These are phyloP conservation scores for Paracorniculantispora psalliotae DNA, from an alignment of 2,329 filamentous ascomycete genomes.

Conservation along the genomic window DNA sequence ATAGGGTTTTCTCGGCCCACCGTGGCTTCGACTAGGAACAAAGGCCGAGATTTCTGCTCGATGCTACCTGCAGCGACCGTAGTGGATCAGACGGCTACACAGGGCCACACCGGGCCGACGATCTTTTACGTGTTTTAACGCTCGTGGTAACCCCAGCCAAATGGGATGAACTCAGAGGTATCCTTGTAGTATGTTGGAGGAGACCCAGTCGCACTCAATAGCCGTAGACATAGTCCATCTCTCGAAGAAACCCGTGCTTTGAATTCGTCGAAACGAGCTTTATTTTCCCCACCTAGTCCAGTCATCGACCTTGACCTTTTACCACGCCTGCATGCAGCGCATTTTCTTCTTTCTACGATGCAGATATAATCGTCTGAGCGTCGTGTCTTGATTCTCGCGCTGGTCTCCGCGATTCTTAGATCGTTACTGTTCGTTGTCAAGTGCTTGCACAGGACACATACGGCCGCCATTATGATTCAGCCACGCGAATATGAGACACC, in stretches of 20 bases:
- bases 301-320: neutral
- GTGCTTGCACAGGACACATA: neutral
- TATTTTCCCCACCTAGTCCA: neutral
- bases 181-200: neutral
- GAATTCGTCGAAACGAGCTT: neutral
- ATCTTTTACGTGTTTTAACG: neutral
- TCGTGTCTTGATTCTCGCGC: neutral
- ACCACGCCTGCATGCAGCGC: neutral
- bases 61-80: neutral
- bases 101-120: neutral
- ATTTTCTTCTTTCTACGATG: neutral
- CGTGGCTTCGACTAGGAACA: too few species aligned
- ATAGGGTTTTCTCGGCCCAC: neutral
- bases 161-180: neutral
- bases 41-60: too few species aligned
- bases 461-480: constrained; percentile 3
- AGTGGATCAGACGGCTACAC: neutral
- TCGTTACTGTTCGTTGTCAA: neutral
- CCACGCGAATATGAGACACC: constrained; percentile 20
- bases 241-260: too few species aligned
- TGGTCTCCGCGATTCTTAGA: neutral
- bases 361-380: neutral
- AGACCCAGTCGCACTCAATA: neutral
- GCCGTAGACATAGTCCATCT: neutral
- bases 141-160: neutral